phyloP scores from a whole-genome alignment of 441 rosid species.

The Breynia disticha region DNA sequence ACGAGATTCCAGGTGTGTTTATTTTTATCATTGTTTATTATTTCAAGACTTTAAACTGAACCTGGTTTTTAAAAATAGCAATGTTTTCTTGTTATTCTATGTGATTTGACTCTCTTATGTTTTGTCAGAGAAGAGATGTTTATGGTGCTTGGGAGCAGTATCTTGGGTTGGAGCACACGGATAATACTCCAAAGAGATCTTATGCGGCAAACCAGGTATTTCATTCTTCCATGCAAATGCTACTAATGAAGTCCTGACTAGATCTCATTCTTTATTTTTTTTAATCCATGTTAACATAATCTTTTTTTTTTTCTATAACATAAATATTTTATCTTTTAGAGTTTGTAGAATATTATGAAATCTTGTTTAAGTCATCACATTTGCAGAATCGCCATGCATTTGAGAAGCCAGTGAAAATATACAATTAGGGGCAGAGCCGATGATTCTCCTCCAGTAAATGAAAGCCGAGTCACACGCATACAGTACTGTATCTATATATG shows the following conservation, averaged over 20 bases:
- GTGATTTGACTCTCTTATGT: too few relatives aligned
- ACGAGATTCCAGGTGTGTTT: conserved; percentile 69
- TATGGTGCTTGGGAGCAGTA: conserved; percentile 96
- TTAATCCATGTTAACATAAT: too few relatives aligned
- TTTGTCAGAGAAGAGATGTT: conserved; percentile 65
- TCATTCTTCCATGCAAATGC: background rate
- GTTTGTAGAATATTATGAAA: background rate
- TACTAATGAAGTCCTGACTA: background rate
- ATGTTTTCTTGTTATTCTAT: background rate
- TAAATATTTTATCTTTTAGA: background rate
- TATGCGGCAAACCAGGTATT: conserved; percentile 76
- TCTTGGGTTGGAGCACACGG: conserved; percentile 89
- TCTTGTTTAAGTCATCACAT: background rate
- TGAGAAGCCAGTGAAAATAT: conserved; percentile 90
- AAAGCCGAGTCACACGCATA: conserved; percentile 11
- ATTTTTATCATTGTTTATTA: background rate
- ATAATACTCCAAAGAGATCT: conserved; percentile 79
- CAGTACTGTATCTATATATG: conserved; percentile 1
- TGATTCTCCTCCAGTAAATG: conserved; percentile 17
- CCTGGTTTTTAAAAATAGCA: background rate
- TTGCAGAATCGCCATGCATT: conserved; percentile 77
- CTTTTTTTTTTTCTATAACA: background rate
- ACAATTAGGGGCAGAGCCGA: conserved; percentile 50
- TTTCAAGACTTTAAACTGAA: background rate
- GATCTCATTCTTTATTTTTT: background rate